Evolutionary conservation across 2,329 filamentous ascomycete species (phyloP).

Genomic region (Orbilia blumenaviensis): DNA sequence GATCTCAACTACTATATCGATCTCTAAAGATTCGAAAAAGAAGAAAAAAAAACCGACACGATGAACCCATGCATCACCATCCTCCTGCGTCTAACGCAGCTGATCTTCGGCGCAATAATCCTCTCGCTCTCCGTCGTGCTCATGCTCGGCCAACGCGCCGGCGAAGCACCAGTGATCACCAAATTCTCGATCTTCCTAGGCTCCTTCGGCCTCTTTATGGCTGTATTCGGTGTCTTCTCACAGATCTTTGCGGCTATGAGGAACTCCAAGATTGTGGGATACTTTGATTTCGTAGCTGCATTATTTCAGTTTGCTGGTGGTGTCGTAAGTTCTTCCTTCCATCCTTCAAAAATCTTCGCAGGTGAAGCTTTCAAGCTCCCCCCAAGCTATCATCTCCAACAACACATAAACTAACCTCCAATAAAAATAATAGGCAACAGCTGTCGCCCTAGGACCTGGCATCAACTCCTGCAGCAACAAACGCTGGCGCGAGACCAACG

Average conservation of each 20-base stretch:
- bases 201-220: slow-evolving; percentile 35
- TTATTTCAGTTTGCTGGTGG: slow-evolving; percentile 46
- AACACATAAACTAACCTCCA: slow-evolving; percentile 17
- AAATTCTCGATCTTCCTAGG: slow-evolving; percentile 41
- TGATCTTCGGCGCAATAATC: slow-evolving; percentile 39
- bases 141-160: slow-evolving; percentile 37
- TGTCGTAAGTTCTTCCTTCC: slow-evolving; percentile 23
- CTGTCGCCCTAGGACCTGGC: slow-evolving; percentile 38
- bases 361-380: no score
- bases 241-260: slow-evolving; percentile 41
- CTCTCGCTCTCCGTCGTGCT: slow-evolving; percentile 42
- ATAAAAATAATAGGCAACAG: slow-evolving; percentile 26
- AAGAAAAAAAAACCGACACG: no score
- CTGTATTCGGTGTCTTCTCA: slow-evolving; percentile 40
- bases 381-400: no score
- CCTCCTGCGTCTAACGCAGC: slow-evolving; percentile 40
- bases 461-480: slow-evolving; percentile 48
- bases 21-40: no score
- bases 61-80: slow-evolving; percentile 48
- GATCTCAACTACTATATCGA: no score
- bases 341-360: no score
- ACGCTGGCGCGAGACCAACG: slow-evolving; percentile 38
- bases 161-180: slow-evolving; percentile 37
- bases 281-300: slow-evolving; percentile 24
- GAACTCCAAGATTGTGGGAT: slow-evolving; percentile 17